phyloP scores from a whole-genome alignment of 1,284 basidiomycete species.

The Testicularia cyperi region DNA sequence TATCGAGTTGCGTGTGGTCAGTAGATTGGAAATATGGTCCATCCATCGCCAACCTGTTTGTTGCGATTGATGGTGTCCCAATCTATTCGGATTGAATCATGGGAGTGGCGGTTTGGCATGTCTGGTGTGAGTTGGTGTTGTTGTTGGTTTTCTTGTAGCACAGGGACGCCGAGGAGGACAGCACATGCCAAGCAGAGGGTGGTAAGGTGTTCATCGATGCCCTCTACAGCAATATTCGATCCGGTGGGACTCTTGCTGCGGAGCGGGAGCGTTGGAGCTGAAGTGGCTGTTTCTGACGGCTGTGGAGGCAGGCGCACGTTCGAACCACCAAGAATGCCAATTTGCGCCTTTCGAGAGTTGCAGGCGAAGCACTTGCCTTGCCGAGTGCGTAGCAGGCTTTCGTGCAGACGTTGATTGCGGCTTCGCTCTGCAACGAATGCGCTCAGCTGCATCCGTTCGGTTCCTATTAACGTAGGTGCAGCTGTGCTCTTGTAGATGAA shows the following conservation, averaged over 20 bases:
- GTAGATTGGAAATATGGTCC: slow-evolving; percentile 30
- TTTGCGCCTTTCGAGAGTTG: slow-evolving; percentile 24
- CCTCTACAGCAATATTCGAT: slow-evolving; percentile 4
- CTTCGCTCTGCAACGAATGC: slow-evolving; percentile 8
- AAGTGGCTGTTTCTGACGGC: too few relatives aligned
- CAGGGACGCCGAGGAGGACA: slow-evolving; percentile 20
- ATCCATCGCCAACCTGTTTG: slow-evolving; percentile 6
- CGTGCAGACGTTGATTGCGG: slow-evolving; percentile 13
- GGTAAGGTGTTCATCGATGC: slow-evolving; percentile 20
- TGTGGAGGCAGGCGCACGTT: too few relatives aligned
- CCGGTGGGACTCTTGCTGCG: slow-evolving; percentile 1
- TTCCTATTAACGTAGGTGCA: neutral
- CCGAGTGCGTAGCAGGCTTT: slow-evolving; percentile 15
- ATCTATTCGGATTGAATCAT: slow-evolving; percentile 21
- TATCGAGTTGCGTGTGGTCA: too few relatives aligned
- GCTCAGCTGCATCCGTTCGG: neutral
- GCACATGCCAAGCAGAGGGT: slow-evolving; percentile 25
- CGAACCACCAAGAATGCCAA: slow-evolving; percentile 35
- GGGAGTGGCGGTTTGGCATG: neutral
- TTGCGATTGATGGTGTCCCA: slow-evolving; percentile 3
- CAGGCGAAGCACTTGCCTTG: slow-evolving; percentile 37
- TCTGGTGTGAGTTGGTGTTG: too few relatives aligned
- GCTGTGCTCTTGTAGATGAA: neutral
- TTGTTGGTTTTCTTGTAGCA: neutral
- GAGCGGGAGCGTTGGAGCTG: neutral